Evolutionary conservation across 2,329 filamentous ascomycete species (phyloP), one percentile per base, ranked within the genome.

Genomic region (Periconia sp.): DNA sequence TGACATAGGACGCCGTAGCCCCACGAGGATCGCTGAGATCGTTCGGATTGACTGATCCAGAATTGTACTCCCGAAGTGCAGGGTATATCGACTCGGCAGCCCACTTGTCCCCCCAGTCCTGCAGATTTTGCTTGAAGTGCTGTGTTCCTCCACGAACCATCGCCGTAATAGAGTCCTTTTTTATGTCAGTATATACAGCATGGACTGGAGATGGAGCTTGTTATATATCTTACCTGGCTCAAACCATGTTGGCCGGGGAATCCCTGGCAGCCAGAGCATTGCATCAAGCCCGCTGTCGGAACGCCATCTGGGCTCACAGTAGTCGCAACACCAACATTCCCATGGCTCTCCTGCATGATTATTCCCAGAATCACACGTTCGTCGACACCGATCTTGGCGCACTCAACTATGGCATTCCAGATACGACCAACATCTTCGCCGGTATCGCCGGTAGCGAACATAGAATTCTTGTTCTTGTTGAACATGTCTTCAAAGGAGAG

Each of bases 261-360:
- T 9, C 46, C 50, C 19, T 21, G n/a, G 16, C 50, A 50, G 17
- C 36, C 34, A 8, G 19, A 29, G 29, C 50, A 53, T 29, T 50
- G 46, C 46, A 53, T 53, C 10, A 53, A n/a, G 5, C 50, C 46
- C 12, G 26, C 36, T 3, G 46, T 47, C 5, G 40, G 34, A 18
- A 42, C 28, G 19, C 36, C 44, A 15, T 24, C 36, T 9, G 40
- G 40, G 24, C 35, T 46, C 38, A 35, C 24, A 1, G 50, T 54
- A 6, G 50, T 54, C 5, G 13, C 10, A 10, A 48, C 50, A 30
- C 48, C 48, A 6, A 54, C 48, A 33, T 54, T 28, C 6, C 50
- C 50, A 19, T 48, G 40, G 22, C 36, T 46, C 32, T 54, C 50
- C 36, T 54, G 50, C 50, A 54, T 54, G 17, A 54, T 54, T 1